Evolutionary conservation across 1,139 yeast genomes (phyloP).

Genomic region (Debaryomyces fabryi): DNA sequence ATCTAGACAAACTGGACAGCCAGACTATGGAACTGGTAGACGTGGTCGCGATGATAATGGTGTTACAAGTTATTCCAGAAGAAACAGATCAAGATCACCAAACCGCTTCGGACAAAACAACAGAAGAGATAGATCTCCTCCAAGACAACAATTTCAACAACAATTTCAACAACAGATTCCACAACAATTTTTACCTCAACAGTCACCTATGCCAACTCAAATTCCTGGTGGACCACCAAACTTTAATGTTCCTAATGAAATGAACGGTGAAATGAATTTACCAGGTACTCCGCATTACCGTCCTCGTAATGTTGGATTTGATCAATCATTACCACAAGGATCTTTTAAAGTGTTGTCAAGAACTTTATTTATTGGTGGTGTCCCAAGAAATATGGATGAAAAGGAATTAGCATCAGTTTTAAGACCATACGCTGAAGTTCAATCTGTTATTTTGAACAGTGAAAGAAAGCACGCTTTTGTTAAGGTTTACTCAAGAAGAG

Average conservation of each 20-base stretch:
- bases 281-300: conserved; percentile 76
- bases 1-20: conserved; percentile 22
- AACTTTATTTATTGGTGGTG: conserved; percentile 93
- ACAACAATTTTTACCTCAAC: conserved; percentile 16
- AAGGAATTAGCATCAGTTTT: conserved; percentile 64
- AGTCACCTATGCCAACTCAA: conserved; percentile 14
- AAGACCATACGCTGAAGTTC: conserved; percentile 93
- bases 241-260: background rate
- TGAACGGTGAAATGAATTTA: conserved; percentile 58
- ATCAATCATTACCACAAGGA: conserved; percentile 74
- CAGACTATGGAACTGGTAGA: conserved; percentile 28
- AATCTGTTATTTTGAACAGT: conserved; percentile 81
- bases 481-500: conserved; percentile 91
- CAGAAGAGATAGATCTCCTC: conserved; percentile 39
- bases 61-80: conserved; percentile 42
- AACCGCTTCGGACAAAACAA: conserved; percentile 30
- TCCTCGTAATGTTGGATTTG: conserved; percentile 70
- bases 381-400: conserved; percentile 81
- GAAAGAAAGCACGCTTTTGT: conserved; percentile 96
- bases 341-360: conserved; percentile 83
- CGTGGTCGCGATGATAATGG: conserved; percentile 36
- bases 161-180: conserved; percentile 12
- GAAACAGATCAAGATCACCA: conserved; percentile 63
- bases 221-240: conserved; percentile 2
- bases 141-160: conserved; percentile 20